Evolutionary conservation across 805 yeast genomes (phyloP).

Genomic region (Komagataella populi): DNA sequence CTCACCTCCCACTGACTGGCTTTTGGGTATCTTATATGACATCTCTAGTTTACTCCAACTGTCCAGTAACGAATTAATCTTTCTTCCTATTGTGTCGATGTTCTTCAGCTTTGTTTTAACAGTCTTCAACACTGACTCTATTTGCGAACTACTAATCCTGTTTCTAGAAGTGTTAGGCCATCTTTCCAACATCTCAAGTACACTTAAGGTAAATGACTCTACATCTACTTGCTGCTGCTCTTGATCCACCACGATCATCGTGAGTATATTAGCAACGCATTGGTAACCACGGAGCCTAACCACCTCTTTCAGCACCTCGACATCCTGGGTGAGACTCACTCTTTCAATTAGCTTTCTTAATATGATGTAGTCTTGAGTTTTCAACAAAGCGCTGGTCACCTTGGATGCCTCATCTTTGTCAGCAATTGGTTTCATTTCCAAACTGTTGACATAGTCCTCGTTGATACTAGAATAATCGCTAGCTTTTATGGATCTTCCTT

Average conservation of each 20-base stretch:
- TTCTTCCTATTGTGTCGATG: conserved; percentile 6
- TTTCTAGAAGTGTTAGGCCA: conserved; percentile 61
- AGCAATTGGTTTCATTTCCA: conserved; percentile 37
- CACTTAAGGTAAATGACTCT: conserved; percentile 21
- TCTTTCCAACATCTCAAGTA: conserved; percentile 41
- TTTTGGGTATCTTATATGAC: conserved; percentile 79
- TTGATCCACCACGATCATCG: conserved; percentile 13
- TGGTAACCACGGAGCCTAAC: conserved; percentile 80
- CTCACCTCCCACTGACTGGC: conserved; percentile 7
- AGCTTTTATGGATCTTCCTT: background rate
- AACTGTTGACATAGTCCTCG: conserved; percentile 46
- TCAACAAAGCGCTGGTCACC: conserved; percentile 72
- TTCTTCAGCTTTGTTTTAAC: conserved; percentile 14
- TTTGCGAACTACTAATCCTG: conserved; percentile 59
- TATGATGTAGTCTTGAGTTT: conserved; percentile 51
- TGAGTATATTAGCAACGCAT: conserved; percentile 51
- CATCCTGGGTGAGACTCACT: conserved; percentile 37
- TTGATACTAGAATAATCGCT: conserved; percentile 44
- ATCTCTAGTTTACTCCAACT: conserved; percentile 67
- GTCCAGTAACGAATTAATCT: conserved; percentile 30
- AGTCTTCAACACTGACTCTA: conserved; percentile 44
- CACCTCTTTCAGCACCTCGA: conserved; percentile 39
- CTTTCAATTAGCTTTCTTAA: conserved; percentile 57
- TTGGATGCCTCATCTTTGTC: conserved; percentile 50
- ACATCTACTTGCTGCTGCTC: conserved; percentile 2